These are phyloP conservation scores for Nicotiana noctiflora DNA, from an alignment of 257 asterid genomes.

Conservation along the genomic window DNA sequence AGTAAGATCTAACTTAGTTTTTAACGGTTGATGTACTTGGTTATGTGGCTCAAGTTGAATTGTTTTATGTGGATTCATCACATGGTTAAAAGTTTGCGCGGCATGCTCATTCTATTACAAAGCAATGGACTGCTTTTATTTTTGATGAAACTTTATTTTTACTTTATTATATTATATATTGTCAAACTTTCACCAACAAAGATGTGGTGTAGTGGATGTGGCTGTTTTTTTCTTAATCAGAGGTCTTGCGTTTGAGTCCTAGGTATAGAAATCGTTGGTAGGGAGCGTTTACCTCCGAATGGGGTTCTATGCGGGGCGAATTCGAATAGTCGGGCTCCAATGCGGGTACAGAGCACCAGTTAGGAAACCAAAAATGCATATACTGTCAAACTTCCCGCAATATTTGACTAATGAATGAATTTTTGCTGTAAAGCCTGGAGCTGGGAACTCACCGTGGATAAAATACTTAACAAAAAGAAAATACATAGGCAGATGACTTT, in stretches of 20 bases:
- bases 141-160: no score
- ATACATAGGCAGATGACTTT: not conserved
- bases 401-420: not conserved
- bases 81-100: not conserved
- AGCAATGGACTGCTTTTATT: not conserved
- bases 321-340: no score
- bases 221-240: no score
- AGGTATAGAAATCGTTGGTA: no score
- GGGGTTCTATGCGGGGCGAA: no score
- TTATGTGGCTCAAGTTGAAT: not conserved
- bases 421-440: not conserved
- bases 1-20: not conserved
- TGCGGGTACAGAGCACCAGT: no score
- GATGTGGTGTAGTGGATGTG: no score
- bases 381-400: not conserved
- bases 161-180: not conserved
- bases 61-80: not conserved
- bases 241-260: no score
- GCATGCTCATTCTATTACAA: not conserved
- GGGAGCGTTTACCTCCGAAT: no score
- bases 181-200: not conserved
- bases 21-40: not conserved
- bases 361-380: not conserved
- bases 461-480: not conserved
- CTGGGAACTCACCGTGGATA: not conserved